Percentiles rank a stretch among this genome's conserved stretches.
Conservation (phyloP, 306 rosid genomes). For the Prunus salicina region DNA sequence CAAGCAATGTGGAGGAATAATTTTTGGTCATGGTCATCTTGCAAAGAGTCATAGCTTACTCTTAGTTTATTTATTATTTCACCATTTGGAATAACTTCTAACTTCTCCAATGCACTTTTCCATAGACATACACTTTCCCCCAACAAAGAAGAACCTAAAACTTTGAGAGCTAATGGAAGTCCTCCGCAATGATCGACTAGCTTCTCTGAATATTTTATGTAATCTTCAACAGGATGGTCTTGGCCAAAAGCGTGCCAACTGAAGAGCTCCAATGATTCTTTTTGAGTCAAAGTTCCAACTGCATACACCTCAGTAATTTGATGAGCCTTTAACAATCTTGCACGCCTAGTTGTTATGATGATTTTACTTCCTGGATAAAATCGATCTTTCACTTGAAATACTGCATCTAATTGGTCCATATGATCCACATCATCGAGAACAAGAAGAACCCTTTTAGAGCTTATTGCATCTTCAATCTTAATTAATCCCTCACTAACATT, state of each 20-base stretch:
- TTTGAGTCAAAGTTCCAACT: not conserved
- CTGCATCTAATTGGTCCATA: not conserved
- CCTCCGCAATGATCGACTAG: not conserved
- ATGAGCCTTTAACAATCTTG: not conserved
- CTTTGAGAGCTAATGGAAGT: not conserved
- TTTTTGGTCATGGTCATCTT: not conserved
- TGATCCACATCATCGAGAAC: slow-evolving; percentile 6
- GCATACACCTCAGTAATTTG: not conserved
- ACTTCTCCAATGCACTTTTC: slow-evolving; percentile 3
- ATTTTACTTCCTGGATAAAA: not conserved
- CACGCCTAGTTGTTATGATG: slow-evolving; percentile 7
- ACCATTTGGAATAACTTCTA: not conserved
- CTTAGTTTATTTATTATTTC: not conserved
- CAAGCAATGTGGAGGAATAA: slow-evolving; percentile 5
- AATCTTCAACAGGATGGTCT: not conserved
- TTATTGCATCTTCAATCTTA: not conserved
- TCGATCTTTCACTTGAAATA: not conserved
- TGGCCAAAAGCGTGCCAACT: slow-evolving; percentile 4
- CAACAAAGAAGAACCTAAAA: not conserved
- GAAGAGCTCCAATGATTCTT: not conserved
- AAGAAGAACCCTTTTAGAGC: not conserved
- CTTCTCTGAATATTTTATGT: not conserved
- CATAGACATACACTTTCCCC: not conserved
- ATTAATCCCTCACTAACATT: not conserved
- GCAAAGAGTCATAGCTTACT: not conserved